Percentiles rank a stretch among this genome's conserved stretches.
phyloP scores from a whole-genome alignment of 371 early-diverging fungal species.

The Rhizomucor pusillus region DNA sequence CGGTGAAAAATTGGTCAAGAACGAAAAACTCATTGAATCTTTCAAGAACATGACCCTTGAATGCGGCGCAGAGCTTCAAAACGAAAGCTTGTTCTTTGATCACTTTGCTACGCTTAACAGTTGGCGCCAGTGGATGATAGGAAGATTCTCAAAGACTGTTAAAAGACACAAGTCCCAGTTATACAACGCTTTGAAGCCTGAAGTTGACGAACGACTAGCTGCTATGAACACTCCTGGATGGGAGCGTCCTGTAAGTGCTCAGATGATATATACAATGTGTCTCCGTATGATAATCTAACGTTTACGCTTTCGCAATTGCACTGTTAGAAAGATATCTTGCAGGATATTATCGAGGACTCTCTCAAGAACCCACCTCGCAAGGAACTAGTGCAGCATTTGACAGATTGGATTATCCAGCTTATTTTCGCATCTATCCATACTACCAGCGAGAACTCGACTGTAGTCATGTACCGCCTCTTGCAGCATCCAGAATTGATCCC shows the following conservation, averaged over 20 bases:
- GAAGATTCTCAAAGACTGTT: conserved; percentile 3
- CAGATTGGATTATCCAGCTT: conserved; percentile 18
- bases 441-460: too few relatives aligned
- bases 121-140: conserved; percentile 9
- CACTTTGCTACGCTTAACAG: conserved; percentile 6
- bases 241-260: conserved; percentile 5
- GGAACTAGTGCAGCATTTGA: conserved; percentile 2
- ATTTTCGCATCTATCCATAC: too few relatives aligned
- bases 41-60: conserved; percentile 23
- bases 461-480: conserved; percentile 40
- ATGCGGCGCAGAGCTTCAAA: conserved; percentile 10
- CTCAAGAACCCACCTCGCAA: not conserved
- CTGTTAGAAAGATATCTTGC: conserved; percentile 21
- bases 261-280: too few relatives aligned
- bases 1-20: conserved; percentile 13
- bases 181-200: conserved; percentile 6
- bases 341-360: conserved; percentile 20
- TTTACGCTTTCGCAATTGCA: too few relatives aligned
- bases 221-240: not conserved
- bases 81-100: conserved; percentile 10
- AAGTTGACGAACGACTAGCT: conserved; percentile 7
- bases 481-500: conserved; percentile 37
- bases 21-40: conserved; percentile 13
- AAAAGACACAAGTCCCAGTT: conserved; percentile 7
- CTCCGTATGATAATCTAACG: too few relatives aligned